These are phyloP conservation scores for Immersiporthe knoxdaviesiana DNA, from an alignment of 2,329 filamentous ascomycete genomes.

Conservation along the genomic window DNA sequence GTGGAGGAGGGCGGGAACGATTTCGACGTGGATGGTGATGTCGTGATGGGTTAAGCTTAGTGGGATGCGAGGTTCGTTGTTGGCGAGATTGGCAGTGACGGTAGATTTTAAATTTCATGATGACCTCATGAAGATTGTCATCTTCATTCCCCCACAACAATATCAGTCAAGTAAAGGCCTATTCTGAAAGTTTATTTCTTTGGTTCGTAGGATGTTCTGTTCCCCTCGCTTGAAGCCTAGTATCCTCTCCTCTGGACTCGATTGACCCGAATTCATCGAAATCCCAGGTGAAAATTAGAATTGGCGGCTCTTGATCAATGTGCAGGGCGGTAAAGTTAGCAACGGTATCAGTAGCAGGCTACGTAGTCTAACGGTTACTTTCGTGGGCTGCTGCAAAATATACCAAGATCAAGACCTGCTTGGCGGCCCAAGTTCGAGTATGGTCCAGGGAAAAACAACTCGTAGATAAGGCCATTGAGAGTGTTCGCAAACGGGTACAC, in stretches of 20 bases:
- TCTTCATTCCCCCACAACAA: not conserved
- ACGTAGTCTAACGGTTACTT: not conserved
- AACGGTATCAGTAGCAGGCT: not conserved
- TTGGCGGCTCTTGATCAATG: not conserved
- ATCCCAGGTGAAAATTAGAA: not conserved
- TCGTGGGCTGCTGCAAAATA: not conserved
- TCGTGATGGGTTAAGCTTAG: not conserved
- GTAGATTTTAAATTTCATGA: not conserved
- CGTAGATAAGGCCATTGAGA: slow-evolving; percentile 4
- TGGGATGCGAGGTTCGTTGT: not conserved
- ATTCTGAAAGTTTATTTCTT: not conserved
- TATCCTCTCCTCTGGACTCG: too few species aligned
- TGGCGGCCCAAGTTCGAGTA: not conserved
- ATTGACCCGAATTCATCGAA: too few species aligned
- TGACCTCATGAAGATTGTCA: not conserved
- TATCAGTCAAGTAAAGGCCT: not conserved
- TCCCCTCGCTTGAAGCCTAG: too few species aligned
- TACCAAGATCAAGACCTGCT: not conserved
- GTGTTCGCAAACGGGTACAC: not conserved
- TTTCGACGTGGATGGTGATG: not conserved
- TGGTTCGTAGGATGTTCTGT: too few species aligned
- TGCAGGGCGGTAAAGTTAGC: not conserved
- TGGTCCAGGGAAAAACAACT: not conserved
- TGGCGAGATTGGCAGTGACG: not conserved
- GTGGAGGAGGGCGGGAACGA: not conserved